Evolutionary conservation across 176 grass and related monocot genomes (phyloP).

Genomic region (Paspalum notatum): DNA sequence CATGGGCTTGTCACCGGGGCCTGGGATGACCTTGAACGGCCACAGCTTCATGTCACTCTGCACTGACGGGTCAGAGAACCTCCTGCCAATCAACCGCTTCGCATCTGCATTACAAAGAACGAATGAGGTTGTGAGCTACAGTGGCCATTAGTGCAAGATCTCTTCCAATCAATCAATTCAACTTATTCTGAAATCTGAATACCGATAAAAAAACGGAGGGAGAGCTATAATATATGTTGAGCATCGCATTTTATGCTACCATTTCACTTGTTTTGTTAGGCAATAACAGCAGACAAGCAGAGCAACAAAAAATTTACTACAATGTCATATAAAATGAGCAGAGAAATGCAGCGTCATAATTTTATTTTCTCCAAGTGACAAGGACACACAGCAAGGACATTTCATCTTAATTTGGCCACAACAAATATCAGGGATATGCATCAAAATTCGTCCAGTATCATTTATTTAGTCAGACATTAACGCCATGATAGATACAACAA

Average conservation of each 20-base stretch:
- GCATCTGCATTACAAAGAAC: slow-evolving; percentile 54
- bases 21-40: slow-evolving; percentile 86
- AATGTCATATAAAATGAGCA: background rate
- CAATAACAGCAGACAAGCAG: background rate
- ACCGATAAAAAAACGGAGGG: background rate
- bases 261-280: background rate
- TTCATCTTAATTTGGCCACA: background rate
- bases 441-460: background rate
- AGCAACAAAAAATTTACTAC: background rate
- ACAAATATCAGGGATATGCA: background rate
- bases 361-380: background rate
- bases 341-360: background rate
- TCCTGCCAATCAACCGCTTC: slow-evolving; percentile 81
- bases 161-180: background rate
- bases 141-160: background rate
- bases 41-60: slow-evolving; percentile 91
- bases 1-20: slow-evolving; percentile 85
- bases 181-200: no score
- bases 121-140: background rate
- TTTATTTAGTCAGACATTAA: background rate
- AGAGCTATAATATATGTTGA: background rate
- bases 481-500: background rate
- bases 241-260: background rate
- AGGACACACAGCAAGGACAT: background rate
- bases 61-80: slow-evolving; percentile 69